These are phyloP conservation scores for Nemania sp. DNA, from an alignment of 2,329 filamentous ascomycete genomes.

Conservation along the genomic window DNA sequence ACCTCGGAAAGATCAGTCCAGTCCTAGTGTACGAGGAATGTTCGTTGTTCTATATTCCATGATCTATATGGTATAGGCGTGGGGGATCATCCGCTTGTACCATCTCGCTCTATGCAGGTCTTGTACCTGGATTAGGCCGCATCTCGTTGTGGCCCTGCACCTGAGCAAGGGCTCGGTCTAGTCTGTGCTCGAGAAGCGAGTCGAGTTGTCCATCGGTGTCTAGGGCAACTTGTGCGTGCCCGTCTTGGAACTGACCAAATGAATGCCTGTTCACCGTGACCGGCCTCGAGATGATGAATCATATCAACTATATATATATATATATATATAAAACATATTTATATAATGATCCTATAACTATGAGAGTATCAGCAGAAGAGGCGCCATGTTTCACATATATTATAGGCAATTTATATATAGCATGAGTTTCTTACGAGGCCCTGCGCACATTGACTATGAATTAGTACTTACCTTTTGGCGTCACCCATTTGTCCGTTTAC, in stretches of 20 bases:
- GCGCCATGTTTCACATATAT: too few species aligned
- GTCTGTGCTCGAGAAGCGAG: conserved; percentile 1
- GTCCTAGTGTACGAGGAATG: not conserved
- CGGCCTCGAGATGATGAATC: not conserved
- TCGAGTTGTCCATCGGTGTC: not conserved
- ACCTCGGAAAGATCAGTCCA: too few species aligned
- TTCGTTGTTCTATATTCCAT: not conserved
- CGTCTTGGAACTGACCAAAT: too few species aligned
- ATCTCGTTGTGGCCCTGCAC: conserved; percentile 9
- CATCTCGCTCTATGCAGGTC: conserved; percentile 7
- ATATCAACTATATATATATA: not conserved
- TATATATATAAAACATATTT: too few species aligned
- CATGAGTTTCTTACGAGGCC: not conserved
- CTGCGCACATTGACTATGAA: not conserved
- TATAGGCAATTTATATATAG: not conserved
- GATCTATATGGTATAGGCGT: not conserved
- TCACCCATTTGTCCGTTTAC: not conserved
- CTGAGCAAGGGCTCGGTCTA: not conserved
- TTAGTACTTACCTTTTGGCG: too few species aligned
- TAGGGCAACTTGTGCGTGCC: too few species aligned
- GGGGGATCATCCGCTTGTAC: conserved; percentile 4
- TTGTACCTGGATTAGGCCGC: conserved; percentile 16
- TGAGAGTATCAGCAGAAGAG: too few species aligned
- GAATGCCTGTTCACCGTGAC: too few species aligned
- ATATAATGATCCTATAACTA: too few species aligned